Evolutionary conservation across 257 asterid species (phyloP).

Genomic region (Pogostemon cablin): DNA sequence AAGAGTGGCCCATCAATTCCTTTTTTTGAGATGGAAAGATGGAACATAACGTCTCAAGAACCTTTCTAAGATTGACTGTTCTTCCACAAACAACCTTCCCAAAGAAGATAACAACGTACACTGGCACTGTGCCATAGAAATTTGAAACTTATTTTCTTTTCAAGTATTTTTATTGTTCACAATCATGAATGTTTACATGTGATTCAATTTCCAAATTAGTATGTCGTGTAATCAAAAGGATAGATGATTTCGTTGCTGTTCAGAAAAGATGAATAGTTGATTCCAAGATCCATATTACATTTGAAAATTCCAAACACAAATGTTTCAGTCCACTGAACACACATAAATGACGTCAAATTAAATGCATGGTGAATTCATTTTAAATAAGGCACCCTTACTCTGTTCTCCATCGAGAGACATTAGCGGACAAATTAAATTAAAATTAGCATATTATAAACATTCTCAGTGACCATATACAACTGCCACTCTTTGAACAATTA

Average conservation of each 20-base stretch:
- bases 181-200: slow-evolving; percentile 18
- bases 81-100: slow-evolving; percentile 6
- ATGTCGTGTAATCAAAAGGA: slow-evolving; percentile 3
- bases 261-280: background rate
- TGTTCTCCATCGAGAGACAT: slow-evolving; percentile 3
- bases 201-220: background rate
- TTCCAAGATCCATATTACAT: background rate
- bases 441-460: background rate
- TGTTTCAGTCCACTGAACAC: background rate
- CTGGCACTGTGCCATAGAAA: background rate
- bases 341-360: slow-evolving; percentile 4
- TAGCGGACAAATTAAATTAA: background rate
- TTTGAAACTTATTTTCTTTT: background rate
- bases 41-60: slow-evolving; percentile 13
- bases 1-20: slow-evolving; percentile 30
- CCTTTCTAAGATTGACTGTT: slow-evolving; percentile 3
- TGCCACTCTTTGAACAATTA: background rate
- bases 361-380: background rate
- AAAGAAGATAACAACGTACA: background rate
- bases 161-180: background rate
- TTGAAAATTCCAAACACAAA: background rate
- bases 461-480: background rate
- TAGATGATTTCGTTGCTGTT: background rate
- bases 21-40: slow-evolving; percentile 33
- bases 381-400: background rate